phyloP scores from a whole-genome alignment of 306 rosid genomes.

The Morella rubra region DNA sequence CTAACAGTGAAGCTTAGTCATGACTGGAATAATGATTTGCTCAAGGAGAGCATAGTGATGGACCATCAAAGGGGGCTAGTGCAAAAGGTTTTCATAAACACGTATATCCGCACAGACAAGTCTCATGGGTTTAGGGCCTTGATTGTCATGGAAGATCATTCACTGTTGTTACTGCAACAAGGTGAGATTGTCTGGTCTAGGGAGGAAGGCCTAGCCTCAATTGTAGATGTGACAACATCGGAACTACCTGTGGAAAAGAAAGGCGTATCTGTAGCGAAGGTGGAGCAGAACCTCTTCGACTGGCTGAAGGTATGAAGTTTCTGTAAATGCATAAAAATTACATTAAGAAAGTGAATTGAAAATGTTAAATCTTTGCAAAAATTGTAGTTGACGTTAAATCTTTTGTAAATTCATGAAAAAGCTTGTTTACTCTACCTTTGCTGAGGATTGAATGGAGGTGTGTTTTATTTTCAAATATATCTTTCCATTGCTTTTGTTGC shows the following conservation, averaged over 20 bases:
- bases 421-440: background rate
- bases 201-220: slow-evolving; percentile 98
- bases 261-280: slow-evolving; percentile 88
- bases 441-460: background rate
- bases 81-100: slow-evolving; percentile 74
- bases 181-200: slow-evolving; percentile 95
- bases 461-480: background rate
- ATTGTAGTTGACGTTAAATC: too few relatives aligned
- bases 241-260: slow-evolving; percentile 87
- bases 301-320: slow-evolving; percentile 79
- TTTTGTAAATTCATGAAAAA: too few relatives aligned
- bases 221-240: slow-evolving; percentile 74
- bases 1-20: slow-evolving; percentile 60
- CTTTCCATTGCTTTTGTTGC: slow-evolving; percentile 15
- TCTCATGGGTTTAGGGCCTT: slow-evolving; percentile 90
- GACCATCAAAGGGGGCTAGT: slow-evolving; percentile 72
- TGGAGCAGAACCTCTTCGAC: slow-evolving; percentile 89
- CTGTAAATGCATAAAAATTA: slow-evolving; percentile 13
- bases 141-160: slow-evolving; percentile 94
- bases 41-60: slow-evolving; percentile 66
- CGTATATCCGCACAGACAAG: slow-evolving; percentile 82
- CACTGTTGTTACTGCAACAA: slow-evolving; percentile 85
- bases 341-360: slow-evolving; percentile 6
- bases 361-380: background rate
- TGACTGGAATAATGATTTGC: slow-evolving; percentile 66